These are phyloP conservation scores for Chloromonas sp. DNA, from an alignment of 163 green algal genomes.

Conservation along the genomic window DNA sequence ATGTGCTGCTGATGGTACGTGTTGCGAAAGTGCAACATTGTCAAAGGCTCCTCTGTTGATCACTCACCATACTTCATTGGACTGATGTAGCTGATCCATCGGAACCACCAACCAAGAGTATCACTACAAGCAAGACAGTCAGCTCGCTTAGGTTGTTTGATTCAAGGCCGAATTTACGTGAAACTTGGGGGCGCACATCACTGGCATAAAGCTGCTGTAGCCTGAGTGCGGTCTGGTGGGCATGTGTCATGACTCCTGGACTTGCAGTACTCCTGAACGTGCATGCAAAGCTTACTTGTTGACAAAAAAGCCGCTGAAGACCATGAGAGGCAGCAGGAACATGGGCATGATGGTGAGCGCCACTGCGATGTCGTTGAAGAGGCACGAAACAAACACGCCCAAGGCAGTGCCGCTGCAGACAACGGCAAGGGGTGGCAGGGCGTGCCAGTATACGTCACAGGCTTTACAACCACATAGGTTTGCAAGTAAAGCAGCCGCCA, in stretches of 20 bases:
- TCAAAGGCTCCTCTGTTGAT: no score
- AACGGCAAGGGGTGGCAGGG: no score
- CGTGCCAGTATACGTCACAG: no score
- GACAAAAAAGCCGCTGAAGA: constrained; percentile 28
- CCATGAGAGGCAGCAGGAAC: constrained; percentile 24
- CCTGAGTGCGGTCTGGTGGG: not conserved
- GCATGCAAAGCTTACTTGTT: constrained; percentile 2
- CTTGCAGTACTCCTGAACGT: no score
- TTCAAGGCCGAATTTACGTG: no score
- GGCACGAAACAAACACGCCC: constrained; percentile 28
- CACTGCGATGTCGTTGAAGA: constrained; percentile 22
- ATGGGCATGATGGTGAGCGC: constrained; percentile 25
- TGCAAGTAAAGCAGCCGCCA: no score
- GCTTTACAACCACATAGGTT: no score
- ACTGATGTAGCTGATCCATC: constrained; percentile 32
- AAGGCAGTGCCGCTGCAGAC: constrained; percentile 12
- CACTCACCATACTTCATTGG: constrained; percentile 30
- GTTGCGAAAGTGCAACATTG: no score
- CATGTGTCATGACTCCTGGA: not conserved
- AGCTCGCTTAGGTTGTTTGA: constrained; percentile 1
- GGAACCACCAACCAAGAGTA: constrained; percentile 5
- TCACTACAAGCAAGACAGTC: not conserved
- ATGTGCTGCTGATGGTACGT: no score
- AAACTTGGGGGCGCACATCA: not conserved
- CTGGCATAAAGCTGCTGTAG: not conserved